phyloP scores from a whole-genome alignment of 306 rosid species.

The Lathyrus oleraceus region DNA sequence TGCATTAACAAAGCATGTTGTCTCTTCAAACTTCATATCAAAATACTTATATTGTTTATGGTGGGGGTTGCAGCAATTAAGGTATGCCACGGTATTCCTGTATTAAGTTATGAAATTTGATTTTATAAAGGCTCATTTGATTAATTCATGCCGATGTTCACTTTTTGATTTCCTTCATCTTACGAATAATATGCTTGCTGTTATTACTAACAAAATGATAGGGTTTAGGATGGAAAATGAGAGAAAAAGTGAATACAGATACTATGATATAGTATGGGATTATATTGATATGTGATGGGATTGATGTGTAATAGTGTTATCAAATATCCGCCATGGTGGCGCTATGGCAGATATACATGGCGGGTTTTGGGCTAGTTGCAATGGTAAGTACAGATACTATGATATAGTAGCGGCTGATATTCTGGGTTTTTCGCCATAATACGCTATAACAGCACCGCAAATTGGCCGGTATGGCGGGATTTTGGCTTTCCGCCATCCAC shows the following conservation, averaged over 20 bases:
- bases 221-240: conserved; percentile 7
- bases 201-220: not conserved
- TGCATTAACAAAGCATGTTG: conserved; percentile 66
- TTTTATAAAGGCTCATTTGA: conserved; percentile 33
- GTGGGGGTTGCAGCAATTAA: conserved; percentile 98
- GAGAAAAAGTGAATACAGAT: conserved; percentile 3
- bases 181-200: not conserved
- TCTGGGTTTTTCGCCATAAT: no score
- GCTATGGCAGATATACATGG: no score
- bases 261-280: not conserved
- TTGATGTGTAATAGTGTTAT: not conserved
- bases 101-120: conserved; percentile 9
- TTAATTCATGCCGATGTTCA: conserved; percentile 2
- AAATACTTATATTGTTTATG: conserved; percentile 91
- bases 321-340: no score
- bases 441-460: no score
- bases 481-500: no score
- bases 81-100: conserved; percentile 52
- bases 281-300: conserved; percentile 1
- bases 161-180: conserved; percentile 26
- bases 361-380: no score
- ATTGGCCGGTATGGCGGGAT: no score
- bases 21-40: conserved; percentile 59
- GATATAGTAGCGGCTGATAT: no score
- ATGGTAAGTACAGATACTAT: no score